Conservation (phyloP, 805 yeast genomes). For the Candida manassasensis region DNA sequence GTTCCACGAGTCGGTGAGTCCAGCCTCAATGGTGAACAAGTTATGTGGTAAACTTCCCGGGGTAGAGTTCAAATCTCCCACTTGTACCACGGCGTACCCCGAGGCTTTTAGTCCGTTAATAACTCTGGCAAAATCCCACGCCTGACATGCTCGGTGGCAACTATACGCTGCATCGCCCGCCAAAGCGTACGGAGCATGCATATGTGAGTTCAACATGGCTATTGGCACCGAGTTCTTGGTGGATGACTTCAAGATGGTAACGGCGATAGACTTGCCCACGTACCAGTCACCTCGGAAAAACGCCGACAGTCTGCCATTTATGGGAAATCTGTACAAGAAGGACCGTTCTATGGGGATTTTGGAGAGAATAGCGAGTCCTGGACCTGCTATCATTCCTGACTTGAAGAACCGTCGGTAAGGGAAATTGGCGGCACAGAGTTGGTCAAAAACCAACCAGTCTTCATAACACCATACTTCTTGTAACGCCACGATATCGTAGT, state of each 20-base stretch:
- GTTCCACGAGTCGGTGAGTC: conserved; percentile 80
- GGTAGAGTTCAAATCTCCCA: conserved; percentile 87
- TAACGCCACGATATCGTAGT: conserved; percentile 83
- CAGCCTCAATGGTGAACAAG: conserved; percentile 65
- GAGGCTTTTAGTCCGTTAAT: conserved; percentile 57
- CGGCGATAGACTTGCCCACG: conserved; percentile 86
- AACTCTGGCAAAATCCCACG: conserved; percentile 85
- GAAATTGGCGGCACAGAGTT: conserved; percentile 39
- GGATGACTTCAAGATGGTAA: conserved; percentile 57
- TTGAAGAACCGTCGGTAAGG: conserved; percentile 69
- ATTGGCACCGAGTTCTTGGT: conserved; percentile 46
- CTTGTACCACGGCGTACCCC: conserved; percentile 82
- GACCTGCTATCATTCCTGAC: conserved; percentile 87
- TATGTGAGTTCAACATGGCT: conserved; percentile 84
- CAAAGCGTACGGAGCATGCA: conserved; percentile 88
- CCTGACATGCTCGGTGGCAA: conserved; percentile 90
- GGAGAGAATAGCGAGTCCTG: conserved; percentile 84
- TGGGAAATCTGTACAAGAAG: conserved; percentile 77
- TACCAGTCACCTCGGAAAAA: conserved; percentile 95
- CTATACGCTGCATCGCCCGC: conserved; percentile 85
- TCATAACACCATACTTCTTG: conserved; percentile 90
- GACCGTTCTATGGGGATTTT: conserved; percentile 78
- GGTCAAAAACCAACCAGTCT: conserved; percentile 69
- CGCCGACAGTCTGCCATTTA: conserved; percentile 93
- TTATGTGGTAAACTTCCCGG: conserved; percentile 83